Base-by-base conservation (phyloP, 805 yeast species). In the Phaffomyces opuntiae region DNA sequence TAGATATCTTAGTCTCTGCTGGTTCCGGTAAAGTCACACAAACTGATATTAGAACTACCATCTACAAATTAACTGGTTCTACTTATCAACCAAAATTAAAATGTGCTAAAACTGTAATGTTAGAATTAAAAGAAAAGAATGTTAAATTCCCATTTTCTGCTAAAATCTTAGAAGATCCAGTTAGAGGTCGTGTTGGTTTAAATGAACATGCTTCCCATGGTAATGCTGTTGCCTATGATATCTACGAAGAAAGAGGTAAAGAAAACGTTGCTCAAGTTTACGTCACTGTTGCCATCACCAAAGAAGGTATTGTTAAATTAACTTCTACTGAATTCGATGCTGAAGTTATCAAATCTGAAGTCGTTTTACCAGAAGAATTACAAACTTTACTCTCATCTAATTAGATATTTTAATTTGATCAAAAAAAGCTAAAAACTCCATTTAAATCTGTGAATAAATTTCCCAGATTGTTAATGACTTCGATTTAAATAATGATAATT, bases 231-330 rank as follows among this genome's bases (percentile, higher is more conserved):
- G 79, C 87, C 40, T 83, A 83, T 62, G 90, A 83, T 49, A 74
- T 84, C 44, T 72, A 73, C 61, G 72, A 77, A 61, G 88, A 81
- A 60, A 81, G 78, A 68, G 79, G 80, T 52, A 82, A 79, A 49
- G 81, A 78, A 63, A 67, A 60, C 48, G 75, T 85, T 54, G 87
- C 85, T 31, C 88, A 84, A 69, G 80, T 69, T 63, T 83, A 80
- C 69, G 77, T 87, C 54, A 85, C 91, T 40, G 76, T 84, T 57
- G 89, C 84, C 33, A 64, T 85, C 57, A 83, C 89, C 62, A 80
- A 80, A 67, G 78, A 78, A 55, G 91, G 91, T 42, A 68, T 80
- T 55, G 77, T 81, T 54, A 80, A 77, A 67, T 72, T 79, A 56
- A 76, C 89, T 41, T 61, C 73, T 17, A 77, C 87, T 17, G 63